A percentile compares a stretch with the other conserved stretches of the same genome.
These are phyloP conservation scores for Sporothrix brunneoviolacea DNA, from an alignment of 2,329 filamentous ascomycete genomes.

Conservation along the genomic window DNA sequence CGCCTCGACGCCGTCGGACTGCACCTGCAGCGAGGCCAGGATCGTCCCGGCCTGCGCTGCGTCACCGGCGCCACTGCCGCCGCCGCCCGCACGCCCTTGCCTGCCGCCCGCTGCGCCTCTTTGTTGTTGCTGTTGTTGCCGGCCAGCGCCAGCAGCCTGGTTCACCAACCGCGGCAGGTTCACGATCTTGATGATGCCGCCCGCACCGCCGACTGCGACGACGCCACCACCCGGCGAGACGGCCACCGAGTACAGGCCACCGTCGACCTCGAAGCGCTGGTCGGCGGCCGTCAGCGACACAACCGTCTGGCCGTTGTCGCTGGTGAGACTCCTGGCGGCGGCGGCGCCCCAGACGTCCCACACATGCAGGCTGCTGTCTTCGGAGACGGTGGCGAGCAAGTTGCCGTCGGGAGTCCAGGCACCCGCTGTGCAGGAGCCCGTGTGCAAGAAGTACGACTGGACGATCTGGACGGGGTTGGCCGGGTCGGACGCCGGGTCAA, in stretches of 20 bases:
- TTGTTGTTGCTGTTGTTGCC: constrained; percentile 4
- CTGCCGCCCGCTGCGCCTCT: constrained; percentile 11
- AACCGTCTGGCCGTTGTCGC: constrained; percentile 52
- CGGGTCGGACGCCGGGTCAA: constrained; percentile 56
- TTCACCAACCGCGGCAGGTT: constrained; percentile 62
- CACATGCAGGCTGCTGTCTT: constrained; percentile 83
- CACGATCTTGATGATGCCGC: constrained; percentile 77
- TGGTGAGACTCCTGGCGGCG: constrained; percentile 42
- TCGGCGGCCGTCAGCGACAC: constrained; percentile 73
- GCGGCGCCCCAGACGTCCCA: constrained; percentile 86
- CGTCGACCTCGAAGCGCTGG: constrained; percentile 86
- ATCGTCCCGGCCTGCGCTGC: constrained; percentile 48
- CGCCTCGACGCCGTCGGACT: constrained; percentile 70
- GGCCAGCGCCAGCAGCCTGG: constrained; percentile 4
- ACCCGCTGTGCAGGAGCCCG: constrained; percentile 77
- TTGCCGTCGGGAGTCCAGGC: constrained; percentile 84
- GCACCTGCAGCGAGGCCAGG: constrained; percentile 74
- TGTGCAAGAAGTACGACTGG: constrained; percentile 90
- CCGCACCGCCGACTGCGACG: constrained; percentile 80
- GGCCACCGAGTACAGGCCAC: constrained; percentile 82
- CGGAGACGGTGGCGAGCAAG: constrained; percentile 78
- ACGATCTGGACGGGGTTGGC: constrained; percentile 66
- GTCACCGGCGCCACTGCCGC: constrained; percentile 27
- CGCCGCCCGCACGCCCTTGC: constrained; percentile 32
- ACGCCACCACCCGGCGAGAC: constrained; percentile 74